A percentile compares a stretch with the other conserved stretches of the same genome.
Evolutionary conservation across 164 flowering plant species (phyloP).

Genomic region (Malania oleifera): DNA sequence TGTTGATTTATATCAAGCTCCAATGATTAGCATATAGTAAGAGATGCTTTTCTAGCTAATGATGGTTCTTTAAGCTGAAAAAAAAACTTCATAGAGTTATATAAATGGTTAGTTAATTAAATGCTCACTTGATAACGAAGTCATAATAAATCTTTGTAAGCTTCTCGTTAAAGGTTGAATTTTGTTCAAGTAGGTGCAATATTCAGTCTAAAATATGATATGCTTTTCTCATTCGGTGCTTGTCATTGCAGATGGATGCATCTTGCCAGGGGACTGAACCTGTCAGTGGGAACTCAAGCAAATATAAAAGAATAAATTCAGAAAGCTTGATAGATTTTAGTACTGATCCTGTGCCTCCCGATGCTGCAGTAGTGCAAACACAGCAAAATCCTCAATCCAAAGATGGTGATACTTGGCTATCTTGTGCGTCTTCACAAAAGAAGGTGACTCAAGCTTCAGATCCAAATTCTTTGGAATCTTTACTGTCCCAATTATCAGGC

Average conservation of each 20-base stretch:
- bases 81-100: no score
- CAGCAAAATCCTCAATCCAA: constrained; percentile 11
- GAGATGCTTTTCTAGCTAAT: no score
- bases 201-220: neutral
- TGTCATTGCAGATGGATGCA: constrained; percentile 17
- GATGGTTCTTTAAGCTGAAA: no score
- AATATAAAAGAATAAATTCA: constrained; percentile 5
- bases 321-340: constrained; percentile 36
- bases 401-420: constrained; percentile 13
- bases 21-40: no score
- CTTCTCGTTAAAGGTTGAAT: neutral
- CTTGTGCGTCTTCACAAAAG: constrained; percentile 13
- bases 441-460: constrained; percentile 12
- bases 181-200: no score
- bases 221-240: neutral
- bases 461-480: constrained; percentile 32
- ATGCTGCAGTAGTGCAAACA: constrained; percentile 12
- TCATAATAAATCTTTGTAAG: no score
- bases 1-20: no score
- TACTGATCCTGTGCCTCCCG: constrained; percentile 19
- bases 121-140: no score
- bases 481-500: constrained; percentile 29
- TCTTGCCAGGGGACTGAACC: constrained; percentile 8
- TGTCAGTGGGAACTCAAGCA: constrained; percentile 7
- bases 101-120: no score